phyloP scores from a whole-genome alignment of 257 asterid species.

The Jasminum sambac region DNA sequence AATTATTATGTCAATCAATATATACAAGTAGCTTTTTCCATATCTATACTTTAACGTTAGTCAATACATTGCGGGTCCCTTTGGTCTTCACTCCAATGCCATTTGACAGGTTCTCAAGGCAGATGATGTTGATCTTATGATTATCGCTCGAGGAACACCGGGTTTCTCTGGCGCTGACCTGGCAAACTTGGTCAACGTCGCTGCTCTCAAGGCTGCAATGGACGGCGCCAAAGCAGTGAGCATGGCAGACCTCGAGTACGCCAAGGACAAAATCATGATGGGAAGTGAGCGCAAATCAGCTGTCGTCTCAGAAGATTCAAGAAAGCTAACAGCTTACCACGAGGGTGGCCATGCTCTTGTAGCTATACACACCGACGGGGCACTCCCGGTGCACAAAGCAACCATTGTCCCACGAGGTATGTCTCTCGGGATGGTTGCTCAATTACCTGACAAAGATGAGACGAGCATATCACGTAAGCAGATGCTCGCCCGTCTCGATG shows the following conservation, averaged over 20 bases:
- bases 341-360: slow-evolving; percentile 98
- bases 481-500: slow-evolving; percentile 86
- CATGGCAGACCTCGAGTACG: slow-evolving; percentile 79
- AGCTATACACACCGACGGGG: slow-evolving; percentile 84
- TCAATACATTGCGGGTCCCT: background rate
- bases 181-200: slow-evolving; percentile 81
- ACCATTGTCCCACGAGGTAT: slow-evolving; percentile 88
- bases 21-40: too few species aligned
- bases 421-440: slow-evolving; percentile 93
- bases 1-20: too few species aligned
- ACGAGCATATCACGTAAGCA: slow-evolving; percentile 78
- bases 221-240: slow-evolving; percentile 79
- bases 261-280: slow-evolving; percentile 93
- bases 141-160: slow-evolving; percentile 87
- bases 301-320: slow-evolving; percentile 72
- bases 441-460: slow-evolving; percentile 78
- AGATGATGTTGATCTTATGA: slow-evolving; percentile 85
- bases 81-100: background rate
- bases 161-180: slow-evolving; percentile 98
- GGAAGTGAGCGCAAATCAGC: slow-evolving; percentile 95
- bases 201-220: slow-evolving; percentile 90
- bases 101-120: slow-evolving; percentile 68
- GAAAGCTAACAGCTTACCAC: slow-evolving; percentile 79
- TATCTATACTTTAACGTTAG: too few species aligned
- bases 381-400: slow-evolving; percentile 86